Conservation (phyloP, 1,284 basidiomycete species). For the Stereum hirsutum region DNA sequence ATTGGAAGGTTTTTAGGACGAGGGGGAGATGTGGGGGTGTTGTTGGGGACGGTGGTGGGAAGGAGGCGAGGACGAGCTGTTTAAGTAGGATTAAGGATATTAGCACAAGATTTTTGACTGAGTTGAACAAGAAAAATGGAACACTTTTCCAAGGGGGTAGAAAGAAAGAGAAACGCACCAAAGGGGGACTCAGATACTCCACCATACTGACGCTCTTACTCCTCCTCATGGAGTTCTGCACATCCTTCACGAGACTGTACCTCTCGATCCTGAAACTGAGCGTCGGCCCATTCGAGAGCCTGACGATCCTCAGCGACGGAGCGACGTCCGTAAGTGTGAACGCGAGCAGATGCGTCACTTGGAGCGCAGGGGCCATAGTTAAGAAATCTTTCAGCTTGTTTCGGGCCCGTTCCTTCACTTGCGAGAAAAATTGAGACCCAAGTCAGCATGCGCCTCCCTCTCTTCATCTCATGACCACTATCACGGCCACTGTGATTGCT, state of each 20-base stretch:
- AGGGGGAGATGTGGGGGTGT: constrained; percentile 66
- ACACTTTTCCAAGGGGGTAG: not conserved
- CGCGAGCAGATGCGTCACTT: constrained; percentile 90
- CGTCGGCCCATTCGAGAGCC: constrained; percentile 89
- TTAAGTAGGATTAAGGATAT: not conserved
- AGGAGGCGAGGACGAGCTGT: constrained; percentile 69
- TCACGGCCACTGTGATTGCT: too few relatives aligned
- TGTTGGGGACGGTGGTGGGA: constrained; percentile 61
- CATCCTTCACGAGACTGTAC: constrained; percentile 86
- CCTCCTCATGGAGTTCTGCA: constrained; percentile 58
- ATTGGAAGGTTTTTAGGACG: constrained; percentile 82
- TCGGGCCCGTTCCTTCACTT: constrained; percentile 74
- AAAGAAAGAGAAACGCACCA: constrained; percentile 43
- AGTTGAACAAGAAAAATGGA: not conserved
- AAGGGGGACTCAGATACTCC: constrained; percentile 80
- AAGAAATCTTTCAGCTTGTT: constrained; percentile 96
- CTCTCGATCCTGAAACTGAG: constrained; percentile 90
- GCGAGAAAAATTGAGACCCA: constrained; percentile 13
- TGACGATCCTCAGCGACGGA: constrained; percentile 82
- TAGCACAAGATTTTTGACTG: constrained; percentile 4
- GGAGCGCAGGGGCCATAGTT: constrained; percentile 84
- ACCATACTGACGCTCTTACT: constrained; percentile 66
- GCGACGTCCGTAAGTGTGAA: constrained; percentile 84
- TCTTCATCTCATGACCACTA: too few relatives aligned
- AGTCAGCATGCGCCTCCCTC: not conserved